Conservation (phyloP, 2,329 filamentous ascomycete species). For the Cercospora sp. region DNA sequence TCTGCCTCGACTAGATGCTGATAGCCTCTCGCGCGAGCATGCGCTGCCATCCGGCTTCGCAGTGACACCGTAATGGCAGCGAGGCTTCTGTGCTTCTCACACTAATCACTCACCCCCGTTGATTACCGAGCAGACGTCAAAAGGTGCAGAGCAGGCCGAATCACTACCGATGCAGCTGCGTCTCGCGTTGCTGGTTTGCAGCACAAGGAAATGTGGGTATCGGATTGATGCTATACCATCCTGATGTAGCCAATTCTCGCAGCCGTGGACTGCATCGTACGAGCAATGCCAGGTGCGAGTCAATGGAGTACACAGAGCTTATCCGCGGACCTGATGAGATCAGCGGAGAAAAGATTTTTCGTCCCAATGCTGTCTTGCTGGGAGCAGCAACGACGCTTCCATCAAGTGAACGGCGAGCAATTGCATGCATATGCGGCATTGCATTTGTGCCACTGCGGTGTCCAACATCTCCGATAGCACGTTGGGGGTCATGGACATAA, state of each 20-base stretch:
- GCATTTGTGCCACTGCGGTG: neutral
- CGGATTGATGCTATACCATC: neutral
- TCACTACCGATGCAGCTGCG: neutral
- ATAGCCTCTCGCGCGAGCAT: neutral
- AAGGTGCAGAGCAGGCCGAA: neutral
- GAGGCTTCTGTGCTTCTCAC: neutral
- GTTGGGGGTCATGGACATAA: neutral
- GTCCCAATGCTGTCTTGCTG: neutral
- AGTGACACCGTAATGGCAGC: neutral
- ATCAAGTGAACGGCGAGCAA: neutral
- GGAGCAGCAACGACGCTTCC: neutral
- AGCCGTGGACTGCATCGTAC: neutral
- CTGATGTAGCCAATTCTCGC: neutral
- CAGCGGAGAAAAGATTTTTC: neutral
- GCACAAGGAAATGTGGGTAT: neutral
- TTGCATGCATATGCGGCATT: neutral
- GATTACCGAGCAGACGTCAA: constrained; percentile 1
- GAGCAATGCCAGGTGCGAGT: neutral
- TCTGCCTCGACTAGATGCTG: neutral
- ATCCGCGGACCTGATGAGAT: neutral
- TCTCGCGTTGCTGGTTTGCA: neutral
- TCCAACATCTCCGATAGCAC: neutral
- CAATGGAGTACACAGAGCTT: neutral
- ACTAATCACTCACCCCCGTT: constrained; percentile 3
- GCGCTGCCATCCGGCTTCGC: neutral